phyloP scores from a whole-genome alignment of 23 red algal genomes.

The Cyanidiococcus yangmingshanensis region DNA sequence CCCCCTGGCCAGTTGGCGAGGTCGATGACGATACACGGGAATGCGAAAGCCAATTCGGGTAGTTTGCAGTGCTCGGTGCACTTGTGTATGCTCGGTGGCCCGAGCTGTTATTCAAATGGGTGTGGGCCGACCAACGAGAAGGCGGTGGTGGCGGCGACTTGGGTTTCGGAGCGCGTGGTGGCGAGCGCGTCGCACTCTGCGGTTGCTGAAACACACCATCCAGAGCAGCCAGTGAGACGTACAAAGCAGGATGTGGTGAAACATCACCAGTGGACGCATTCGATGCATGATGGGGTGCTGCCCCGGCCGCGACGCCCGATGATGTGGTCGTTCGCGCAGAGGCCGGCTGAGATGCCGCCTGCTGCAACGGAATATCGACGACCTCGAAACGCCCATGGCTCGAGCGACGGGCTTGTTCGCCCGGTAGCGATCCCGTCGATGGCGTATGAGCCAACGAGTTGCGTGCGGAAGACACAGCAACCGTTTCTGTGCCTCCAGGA shows the following conservation, averaged over 20 bases:
- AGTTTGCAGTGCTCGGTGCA: neutral
- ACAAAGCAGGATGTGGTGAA: neutral
- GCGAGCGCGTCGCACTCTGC: conserved; percentile 12
- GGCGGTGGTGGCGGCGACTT: conserved; percentile 2
- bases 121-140: neutral
- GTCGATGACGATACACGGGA: neutral
- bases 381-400: conserved; percentile 11
- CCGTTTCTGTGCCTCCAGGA: neutral
- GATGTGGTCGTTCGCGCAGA: neutral
- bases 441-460: neutral
- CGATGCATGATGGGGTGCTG: neutral
- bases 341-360: neutral
- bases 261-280: neutral
- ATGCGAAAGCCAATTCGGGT: neutral
- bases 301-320: neutral
- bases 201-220: neutral
- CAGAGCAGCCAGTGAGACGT: conserved; percentile 8
- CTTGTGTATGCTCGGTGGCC: neutral
- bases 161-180: conserved; percentile 7
- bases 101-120: neutral
- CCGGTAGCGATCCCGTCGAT: neutral
- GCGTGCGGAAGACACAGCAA: neutral
- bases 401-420: neutral
- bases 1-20: neutral
- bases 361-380: conserved; percentile 2